Base-by-base conservation (phyloP, 352 stramenopile species). In the Aphanomyces euteiches region DNA sequence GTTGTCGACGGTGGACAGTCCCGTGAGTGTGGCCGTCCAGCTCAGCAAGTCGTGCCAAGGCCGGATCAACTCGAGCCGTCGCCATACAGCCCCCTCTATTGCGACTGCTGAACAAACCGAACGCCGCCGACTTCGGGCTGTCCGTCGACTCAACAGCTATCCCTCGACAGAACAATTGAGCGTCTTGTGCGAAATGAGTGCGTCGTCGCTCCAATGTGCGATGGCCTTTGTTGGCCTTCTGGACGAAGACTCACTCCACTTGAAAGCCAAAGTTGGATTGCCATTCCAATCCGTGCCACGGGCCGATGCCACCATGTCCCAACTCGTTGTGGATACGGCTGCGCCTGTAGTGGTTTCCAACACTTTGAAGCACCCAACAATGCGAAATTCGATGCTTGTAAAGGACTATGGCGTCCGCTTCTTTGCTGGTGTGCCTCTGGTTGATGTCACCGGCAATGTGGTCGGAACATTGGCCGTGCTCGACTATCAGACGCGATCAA, bases 371-470 rank as follows among this genome's bases (percentile, higher is more conserved):
- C 93, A 98, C 74, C 54, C 73, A n/a, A 84, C 93, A 3, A 98
- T 98, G 73, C 72, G 69, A 13, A 59, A 85, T 12, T 97, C 96
- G 69, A 79, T 85, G 43, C 77, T 98, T 6, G 93, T 98, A 41
- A 80, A 79, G 15, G 7, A 58, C 21, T 88, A 90, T 1, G 76
- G 87, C 73, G 96, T 98, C 67, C 87, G 93, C 6, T 98, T 98
- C 75, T 98, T 98, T 75, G 95, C 95, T 7, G 82, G 79, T 2
- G 79, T 81, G 7, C 84, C 85, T 0, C 83, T 93, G 59, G 37
- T 63, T 17, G 47, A 50, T 10, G 19, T 2, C 6, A n/a, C 0
- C 0, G 63, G 63, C 40, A 2, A 37, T 12, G 63, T 69, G 3
- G 47, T 69, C 7, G 63, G 63, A 13, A 69, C 63, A 28, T 37